Base-by-base conservation (phyloP, 371 early-diverging fungal genomes). In the Thermomucor indicae-seudaticae region DNA sequence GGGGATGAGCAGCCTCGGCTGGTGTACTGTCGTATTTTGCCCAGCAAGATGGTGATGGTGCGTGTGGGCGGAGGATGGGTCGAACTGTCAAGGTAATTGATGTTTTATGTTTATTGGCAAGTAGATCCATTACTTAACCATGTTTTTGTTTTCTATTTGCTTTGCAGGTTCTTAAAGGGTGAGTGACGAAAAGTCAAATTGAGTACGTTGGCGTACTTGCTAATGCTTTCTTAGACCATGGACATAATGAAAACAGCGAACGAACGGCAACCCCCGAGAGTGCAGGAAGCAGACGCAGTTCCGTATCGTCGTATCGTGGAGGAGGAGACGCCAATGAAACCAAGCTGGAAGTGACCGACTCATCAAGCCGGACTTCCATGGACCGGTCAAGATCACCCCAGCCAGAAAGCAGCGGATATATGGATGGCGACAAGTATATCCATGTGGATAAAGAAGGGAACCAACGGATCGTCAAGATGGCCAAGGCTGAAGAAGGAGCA, bases 41-140 rank as follows among this genome's bases (percentile, higher is more conserved):
- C 79, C 12, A 79, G 79, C 46, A 77, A 81, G 17, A 67, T 81
- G 60, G 88, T 89, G n/a, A 86, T 89, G 87, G 88, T 89, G 27
- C 80, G 90, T 20, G 84, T 89, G 23, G 90, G 90, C 19, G 90
- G 90, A 47, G 90, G 90, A 43, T 89, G 90, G 90, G 73, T 68
- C 16, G 85, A 85, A 49, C 56, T 85, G 28, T 74, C 82, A 42
- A 50, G 43, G 57, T 57, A 51, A 28, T 42, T 34, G 12, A 5
- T 12, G 34, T 31, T 20, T 16, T 22, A 10, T 8, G 4, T 54
- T 25, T 29, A 6, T 24, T 14, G 8, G 19, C 16, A 7, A 7
- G 28, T n/a, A 39, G 3, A 35, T 43, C 5, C 45, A 3, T 4
- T 27, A 35, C 3, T 40, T 32, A 7, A 32, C 32, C 7, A 7